These are phyloP conservation scores for Solanum bulbocastanum DNA, from an alignment of 257 asterid genomes.

Conservation along the genomic window DNA sequence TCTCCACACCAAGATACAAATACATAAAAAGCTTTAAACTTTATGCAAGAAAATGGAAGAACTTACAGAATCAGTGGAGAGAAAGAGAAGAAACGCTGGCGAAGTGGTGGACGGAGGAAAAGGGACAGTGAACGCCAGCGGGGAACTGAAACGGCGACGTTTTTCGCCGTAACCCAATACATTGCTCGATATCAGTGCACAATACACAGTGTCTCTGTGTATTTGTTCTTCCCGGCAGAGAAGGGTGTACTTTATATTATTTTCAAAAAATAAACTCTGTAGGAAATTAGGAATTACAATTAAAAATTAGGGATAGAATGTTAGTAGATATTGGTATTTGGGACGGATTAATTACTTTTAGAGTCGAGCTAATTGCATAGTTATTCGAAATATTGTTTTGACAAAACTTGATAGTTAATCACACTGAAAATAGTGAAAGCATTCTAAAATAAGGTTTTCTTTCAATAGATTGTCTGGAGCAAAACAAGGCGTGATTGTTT, in stretches of 20 bases:
- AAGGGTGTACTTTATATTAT: neutral
- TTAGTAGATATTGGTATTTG: neutral
- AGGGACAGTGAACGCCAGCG: slow-evolving; percentile 56
- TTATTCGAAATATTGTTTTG: rapidly evolving
- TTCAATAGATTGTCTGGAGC: too few relatives aligned
- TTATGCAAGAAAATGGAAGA: neutral
- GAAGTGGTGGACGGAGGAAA: slow-evolving; percentile 30
- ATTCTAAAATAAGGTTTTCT: too few relatives aligned
- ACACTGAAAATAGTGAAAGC: neutral
- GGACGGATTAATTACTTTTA: neutral
- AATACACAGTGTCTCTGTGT: neutral
- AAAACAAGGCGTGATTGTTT: too few relatives aligned
- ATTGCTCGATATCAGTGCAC: slow-evolving; percentile 3
- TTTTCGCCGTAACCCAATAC: slow-evolving; percentile 51
- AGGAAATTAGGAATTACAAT: neutral
- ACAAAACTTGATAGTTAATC: rapidly evolving
- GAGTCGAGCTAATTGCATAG: too few relatives aligned
- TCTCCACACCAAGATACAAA: neutral
- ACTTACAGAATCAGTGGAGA: slow-evolving; percentile 3
- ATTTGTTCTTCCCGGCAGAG: neutral
- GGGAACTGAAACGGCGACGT: slow-evolving; percentile 48
- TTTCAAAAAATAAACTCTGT: too few relatives aligned
- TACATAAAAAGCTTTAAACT: neutral
- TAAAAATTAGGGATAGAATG: neutral
- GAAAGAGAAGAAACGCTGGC: slow-evolving; percentile 18